Evolutionary conservation across 2,329 filamentous ascomycete species (phyloP), one percentile per base, ranked within the genome.

Genomic region (Monilinia fructigena): DNA sequence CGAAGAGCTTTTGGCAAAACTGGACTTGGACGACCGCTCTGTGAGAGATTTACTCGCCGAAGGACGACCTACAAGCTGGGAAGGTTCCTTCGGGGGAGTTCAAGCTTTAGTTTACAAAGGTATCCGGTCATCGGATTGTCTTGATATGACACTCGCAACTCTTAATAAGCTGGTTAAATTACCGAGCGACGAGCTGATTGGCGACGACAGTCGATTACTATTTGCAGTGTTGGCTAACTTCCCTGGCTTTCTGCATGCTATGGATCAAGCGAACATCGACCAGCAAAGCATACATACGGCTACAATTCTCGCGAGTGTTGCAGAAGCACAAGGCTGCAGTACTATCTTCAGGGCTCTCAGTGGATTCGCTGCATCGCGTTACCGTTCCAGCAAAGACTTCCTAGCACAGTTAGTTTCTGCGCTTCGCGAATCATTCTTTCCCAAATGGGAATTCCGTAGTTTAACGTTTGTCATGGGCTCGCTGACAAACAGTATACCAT

Each of bases 151-250:
- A 1, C 80, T 99, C 54, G 83, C 86, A 60, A 87, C 92, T 1
- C 83, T 99, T 65, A 89, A 96, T 72, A 88, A 87, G 73, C 82
- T 99, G 6, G 87, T 94, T 65, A 85, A 85, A 47, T 81, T 98
- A 11, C 93, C 93, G 0, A 90, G 88, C 63, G 93, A 93, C 74
- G 82, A 86, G 2, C 83, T 99, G 3, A 86, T 97, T 60, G 96
- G 96, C 5, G 88, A 92, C 67, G 89, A 93, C 63, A 90, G 86
- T 70, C 87, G 94, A 1, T 80, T 99, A 0, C 86, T 97, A 67
- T 96, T 95, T 76, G 87, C 91, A 0, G 80, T 95, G n/a, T 79
- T 98, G 31, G 94, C 93, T n/a, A 97, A 98, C 70, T 84, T 98
- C 54, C 94, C 95, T 0, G 85, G 90, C 23, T 94, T 97, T 74